Evolutionary conservation across 345 rosid genomes (phyloP), one percentile per base, ranked within the genome.

Genomic region (Arabis alpina): DNA sequence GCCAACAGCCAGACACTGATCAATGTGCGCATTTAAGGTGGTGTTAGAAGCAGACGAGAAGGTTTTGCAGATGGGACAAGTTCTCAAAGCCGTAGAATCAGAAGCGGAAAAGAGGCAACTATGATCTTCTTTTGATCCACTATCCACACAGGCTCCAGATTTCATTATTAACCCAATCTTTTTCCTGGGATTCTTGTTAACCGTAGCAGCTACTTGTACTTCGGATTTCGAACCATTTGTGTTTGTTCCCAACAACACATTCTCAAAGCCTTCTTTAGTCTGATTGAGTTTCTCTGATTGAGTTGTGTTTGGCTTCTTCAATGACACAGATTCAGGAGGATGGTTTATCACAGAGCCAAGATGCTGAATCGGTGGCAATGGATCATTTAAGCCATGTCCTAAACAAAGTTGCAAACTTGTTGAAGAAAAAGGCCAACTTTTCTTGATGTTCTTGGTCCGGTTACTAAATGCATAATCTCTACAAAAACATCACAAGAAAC

Each of bases 41-140:
- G 99, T 94, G 85, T 94, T 94, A 36, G 99, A 94, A 30, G 99
- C 84, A 49, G 97, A 94, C 4, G 99, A 88, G 84, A 94, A 94
- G 30, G 85, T 83, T 84, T 88, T 91, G 86, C 99, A 94, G 83
- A 94, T 96, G 83, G 99, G 99, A 89, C 97, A 94, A 73, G 88
- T 86, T 83, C 90, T 87, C 43, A 61, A 53, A 52, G 58, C 74
- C 73, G 67, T 67, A 30, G 78, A 60, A 24, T 74, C 78, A 2
- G 96, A 83, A 73, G 81, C 82, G 0, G 74, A 24, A 75, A 61
- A 52, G 52, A 34, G 65, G 25, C 60, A 62, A 68, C 80, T 80
- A 74, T 27, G 64, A 16, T 89, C 93, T 77, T 94, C 99, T n/a
- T 84, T 71, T 0, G 86, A 53, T 44, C 27, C 55, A 66, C 52